A percentile compares a stretch with the other conserved stretches of the same genome.
These are phyloP conservation scores for Byssoonygena ceratinophila DNA, from an alignment of 2,329 filamentous ascomycete genomes.

Conservation along the genomic window DNA sequence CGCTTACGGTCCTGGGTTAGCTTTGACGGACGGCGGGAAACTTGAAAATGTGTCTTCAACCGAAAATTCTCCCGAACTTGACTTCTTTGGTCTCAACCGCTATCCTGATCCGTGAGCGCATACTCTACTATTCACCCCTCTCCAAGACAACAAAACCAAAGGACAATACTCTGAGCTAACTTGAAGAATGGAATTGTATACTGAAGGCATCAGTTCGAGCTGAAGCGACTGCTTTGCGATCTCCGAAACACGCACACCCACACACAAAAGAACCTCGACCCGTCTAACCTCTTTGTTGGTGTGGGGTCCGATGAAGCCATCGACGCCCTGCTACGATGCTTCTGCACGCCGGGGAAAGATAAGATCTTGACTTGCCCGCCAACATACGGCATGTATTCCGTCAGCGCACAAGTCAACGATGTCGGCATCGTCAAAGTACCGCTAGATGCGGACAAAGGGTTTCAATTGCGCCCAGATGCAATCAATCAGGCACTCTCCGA, in stretches of 20 bases:
- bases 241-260: constrained; percentile 75
- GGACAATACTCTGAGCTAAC: not conserved
- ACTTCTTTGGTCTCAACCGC: constrained; percentile 74
- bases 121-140: constrained; percentile 12
- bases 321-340: constrained; percentile 83
- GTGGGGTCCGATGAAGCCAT: constrained; percentile 96
- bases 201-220: constrained; percentile 61
- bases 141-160: not conserved
- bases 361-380: constrained; percentile 91
- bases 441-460: constrained; percentile 58
- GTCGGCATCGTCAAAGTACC: constrained; percentile 78
- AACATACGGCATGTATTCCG: constrained; percentile 96
- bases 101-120: constrained; percentile 69
- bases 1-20: constrained; percentile 74
- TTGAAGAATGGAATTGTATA: not conserved
- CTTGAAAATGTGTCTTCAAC: constrained; percentile 36
- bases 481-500: constrained; percentile 56
- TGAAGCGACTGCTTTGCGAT: constrained; percentile 78
- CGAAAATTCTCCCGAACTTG: constrained; percentile 44
- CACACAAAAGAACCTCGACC: constrained; percentile 60
- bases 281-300: constrained; percentile 83
- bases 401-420: constrained; percentile 91
- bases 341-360: constrained; percentile 77
- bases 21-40: constrained; percentile 40
- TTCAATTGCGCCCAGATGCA: constrained; percentile 60